phyloP scores from a whole-genome alignment of 139 green algal genomes.

The Ostreobium quekettii region DNA sequence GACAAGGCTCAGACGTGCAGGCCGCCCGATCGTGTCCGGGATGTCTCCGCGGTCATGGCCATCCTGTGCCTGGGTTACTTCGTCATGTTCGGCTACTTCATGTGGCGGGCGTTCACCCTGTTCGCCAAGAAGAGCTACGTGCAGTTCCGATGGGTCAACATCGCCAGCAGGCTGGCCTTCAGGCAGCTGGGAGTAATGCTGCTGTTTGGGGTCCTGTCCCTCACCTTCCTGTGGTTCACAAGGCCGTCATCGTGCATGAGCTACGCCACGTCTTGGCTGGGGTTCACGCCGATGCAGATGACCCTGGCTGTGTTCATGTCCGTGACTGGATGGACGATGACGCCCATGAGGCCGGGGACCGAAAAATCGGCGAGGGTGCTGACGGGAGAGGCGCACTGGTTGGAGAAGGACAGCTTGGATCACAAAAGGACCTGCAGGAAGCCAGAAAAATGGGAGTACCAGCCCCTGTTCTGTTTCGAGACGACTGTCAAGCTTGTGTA shows the following conservation, averaged over 20 bases:
- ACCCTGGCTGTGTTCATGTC: background rate
- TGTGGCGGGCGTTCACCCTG: background rate
- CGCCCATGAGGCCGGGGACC: background rate
- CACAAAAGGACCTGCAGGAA: no score
- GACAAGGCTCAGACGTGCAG: background rate
- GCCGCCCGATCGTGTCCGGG: background rate
- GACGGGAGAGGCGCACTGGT: background rate
- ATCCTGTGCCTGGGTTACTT: background rate
- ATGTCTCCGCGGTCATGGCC: background rate
- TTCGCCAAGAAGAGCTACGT: background rate
- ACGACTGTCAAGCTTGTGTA: conserved; percentile 33
- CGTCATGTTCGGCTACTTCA: background rate
- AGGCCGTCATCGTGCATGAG: background rate
- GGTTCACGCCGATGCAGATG: background rate
- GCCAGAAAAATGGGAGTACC: background rate
- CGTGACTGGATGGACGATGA: background rate
- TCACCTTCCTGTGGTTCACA: background rate
- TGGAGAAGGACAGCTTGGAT: background rate
- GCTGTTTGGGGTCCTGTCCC: background rate
- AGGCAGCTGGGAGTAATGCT: background rate
- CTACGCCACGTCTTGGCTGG: background rate
- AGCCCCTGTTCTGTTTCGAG: conserved; percentile 38
- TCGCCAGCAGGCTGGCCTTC: background rate
- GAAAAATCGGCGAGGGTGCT: background rate
- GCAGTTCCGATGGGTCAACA: background rate